phyloP scores from a whole-genome alignment of 805 yeast species.

The Saccharomycopsis synnaedendra region DNA sequence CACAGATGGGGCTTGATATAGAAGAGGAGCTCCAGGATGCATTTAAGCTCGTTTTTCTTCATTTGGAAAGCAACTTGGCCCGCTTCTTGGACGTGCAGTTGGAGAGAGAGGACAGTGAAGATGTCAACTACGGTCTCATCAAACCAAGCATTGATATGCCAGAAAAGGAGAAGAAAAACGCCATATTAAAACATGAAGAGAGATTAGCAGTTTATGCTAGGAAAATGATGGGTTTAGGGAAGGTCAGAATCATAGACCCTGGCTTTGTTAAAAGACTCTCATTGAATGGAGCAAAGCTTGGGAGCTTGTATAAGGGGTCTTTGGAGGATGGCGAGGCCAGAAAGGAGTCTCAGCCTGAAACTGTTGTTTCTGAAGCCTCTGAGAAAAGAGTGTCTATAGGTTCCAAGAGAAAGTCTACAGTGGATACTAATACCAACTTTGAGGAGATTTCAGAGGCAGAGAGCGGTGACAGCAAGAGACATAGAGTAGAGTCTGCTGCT shows the following conservation, averaged over 20 bases:
- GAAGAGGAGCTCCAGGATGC: conserved; percentile 20
- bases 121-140: conserved; percentile 25
- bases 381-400: background rate
- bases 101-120: conserved; percentile 44
- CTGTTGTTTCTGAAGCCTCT: background rate
- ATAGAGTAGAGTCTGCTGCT: too few species aligned
- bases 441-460: too few species aligned
- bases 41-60: conserved; percentile 33
- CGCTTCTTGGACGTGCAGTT: conserved; percentile 26
- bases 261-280: conserved; percentile 3
- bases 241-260: conserved; percentile 1
- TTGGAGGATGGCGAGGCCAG: background rate
- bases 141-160: background rate
- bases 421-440: too few species aligned
- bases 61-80: conserved; percentile 37
- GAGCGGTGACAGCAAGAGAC: too few species aligned
- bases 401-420: background rate
- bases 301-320: conserved; percentile 1
- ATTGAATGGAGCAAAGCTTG: conserved; percentile 10
- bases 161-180: background rate
- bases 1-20: conserved; percentile 2
- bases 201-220: background rate
- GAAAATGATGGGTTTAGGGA: conserved; percentile 5
- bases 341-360: background rate
- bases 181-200: background rate